A percentile compares a stretch with the other conserved stretches of the same genome.
Conservation (phyloP, 2,329 filamentous ascomycete genomes). For the Lecanosticta acicola region DNA sequence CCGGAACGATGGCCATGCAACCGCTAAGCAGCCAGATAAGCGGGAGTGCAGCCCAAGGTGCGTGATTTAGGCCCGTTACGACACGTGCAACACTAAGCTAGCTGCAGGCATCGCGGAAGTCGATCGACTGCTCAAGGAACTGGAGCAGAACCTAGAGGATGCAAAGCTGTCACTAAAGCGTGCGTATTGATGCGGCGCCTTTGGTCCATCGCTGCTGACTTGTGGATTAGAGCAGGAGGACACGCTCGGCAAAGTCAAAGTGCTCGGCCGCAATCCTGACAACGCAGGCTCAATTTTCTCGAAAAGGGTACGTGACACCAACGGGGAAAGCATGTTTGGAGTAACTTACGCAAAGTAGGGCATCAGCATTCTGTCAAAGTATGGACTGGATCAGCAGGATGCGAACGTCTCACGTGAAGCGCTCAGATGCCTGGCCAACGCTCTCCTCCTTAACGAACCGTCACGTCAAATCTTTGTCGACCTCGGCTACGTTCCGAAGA, state of each 20-base stretch:
- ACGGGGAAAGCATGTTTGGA: neutral
- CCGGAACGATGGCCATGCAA: constrained; percentile 12
- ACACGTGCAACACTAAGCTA: constrained; percentile 8
- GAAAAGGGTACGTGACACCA: constrained; percentile 51
- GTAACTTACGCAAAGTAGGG: constrained; percentile 49
- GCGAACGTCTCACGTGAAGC: constrained; percentile 63
- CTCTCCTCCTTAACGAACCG: constrained; percentile 62
- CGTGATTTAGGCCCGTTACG: neutral
- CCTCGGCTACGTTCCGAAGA: constrained; percentile 60
- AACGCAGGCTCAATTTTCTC: constrained; percentile 80
- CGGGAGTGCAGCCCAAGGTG: constrained; percentile 9
- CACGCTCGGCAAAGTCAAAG: constrained; percentile 61
- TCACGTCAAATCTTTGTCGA: constrained; percentile 70
- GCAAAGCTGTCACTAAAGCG: constrained; percentile 27
- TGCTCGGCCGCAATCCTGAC: constrained; percentile 65
- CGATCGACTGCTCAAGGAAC: constrained; percentile 25
- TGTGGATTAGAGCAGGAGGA: constrained; percentile 54
- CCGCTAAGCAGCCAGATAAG: constrained; percentile 7
- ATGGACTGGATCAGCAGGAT: constrained; percentile 65
- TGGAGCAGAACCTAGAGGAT: constrained; percentile 26
- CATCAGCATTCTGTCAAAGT: constrained; percentile 63
- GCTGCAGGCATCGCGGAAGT: constrained; percentile 21
- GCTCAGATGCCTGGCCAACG: constrained; percentile 78
- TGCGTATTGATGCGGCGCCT: constrained; percentile 7
- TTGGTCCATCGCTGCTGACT: constrained; percentile 9